Evolutionary conservation across 257 asterid species (phyloP).

Genomic region (Forsythia suspensa): DNA sequence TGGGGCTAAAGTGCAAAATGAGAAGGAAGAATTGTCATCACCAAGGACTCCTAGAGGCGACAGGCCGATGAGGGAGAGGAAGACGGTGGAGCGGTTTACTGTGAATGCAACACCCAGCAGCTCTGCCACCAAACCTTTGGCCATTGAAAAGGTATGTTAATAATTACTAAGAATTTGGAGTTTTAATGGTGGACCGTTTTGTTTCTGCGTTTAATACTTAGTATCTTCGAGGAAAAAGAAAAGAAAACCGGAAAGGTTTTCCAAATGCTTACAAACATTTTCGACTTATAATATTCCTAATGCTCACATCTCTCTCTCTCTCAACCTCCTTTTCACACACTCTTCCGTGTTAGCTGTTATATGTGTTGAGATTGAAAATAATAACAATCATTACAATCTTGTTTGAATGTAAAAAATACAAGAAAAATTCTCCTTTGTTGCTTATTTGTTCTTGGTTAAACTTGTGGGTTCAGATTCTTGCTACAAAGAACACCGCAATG

Average conservation of each 20-base stretch:
- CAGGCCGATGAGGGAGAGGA: constrained; percentile 91
- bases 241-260: background rate
- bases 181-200: background rate
- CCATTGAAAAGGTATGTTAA: constrained; percentile 66
- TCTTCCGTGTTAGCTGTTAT: no score
- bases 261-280: no score
- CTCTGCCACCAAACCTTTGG: constrained; percentile 48
- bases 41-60: constrained; percentile 51
- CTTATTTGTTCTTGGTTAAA: no score
- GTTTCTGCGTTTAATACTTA: background rate
- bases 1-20: constrained; percentile 10
- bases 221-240: background rate
- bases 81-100: constrained; percentile 69
- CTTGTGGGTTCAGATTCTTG: no score
- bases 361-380: no score
- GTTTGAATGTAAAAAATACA: no score
- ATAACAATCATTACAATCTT: no score
- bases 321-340: no score
- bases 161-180: background rate
- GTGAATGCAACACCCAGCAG: constrained; percentile 39
- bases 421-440: no score
- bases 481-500: no score
- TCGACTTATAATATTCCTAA: no score
- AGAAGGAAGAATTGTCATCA: constrained; percentile 30
- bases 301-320: no score